Evolutionary conservation across 164 flowering plant genomes (phyloP).

Genomic region (Buxus sempervirens): DNA sequence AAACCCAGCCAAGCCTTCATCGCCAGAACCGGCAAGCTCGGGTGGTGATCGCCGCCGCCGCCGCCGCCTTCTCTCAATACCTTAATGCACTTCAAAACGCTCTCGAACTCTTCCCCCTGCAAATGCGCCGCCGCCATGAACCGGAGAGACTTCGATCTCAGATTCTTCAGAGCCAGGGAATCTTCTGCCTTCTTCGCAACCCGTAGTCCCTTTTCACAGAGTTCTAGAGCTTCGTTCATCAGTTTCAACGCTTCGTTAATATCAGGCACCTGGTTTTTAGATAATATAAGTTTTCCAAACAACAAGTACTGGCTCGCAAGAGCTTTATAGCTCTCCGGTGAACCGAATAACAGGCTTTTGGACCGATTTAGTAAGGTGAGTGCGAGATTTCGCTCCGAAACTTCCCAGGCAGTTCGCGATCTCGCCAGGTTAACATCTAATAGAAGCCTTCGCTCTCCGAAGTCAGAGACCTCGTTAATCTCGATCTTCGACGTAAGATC

Average conservation of each 20-base stretch:
- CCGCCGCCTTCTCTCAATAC: conserved; percentile 61
- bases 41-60: conserved; percentile 57
- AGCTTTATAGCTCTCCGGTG: conserved; percentile 43
- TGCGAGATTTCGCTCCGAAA: conserved; percentile 57
- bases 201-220: conserved; percentile 73
- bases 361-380: conserved; percentile 59
- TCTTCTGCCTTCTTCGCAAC: conserved; percentile 41
- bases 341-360: conserved; percentile 51
- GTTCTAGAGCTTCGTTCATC: conserved; percentile 77
- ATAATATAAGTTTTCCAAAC: conserved; percentile 56
- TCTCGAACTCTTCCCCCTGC: conserved; percentile 79
- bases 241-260: conserved; percentile 60
- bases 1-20: conserved; percentile 93
- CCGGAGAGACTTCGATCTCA: conserved; percentile 59
- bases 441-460: conserved; percentile 54
- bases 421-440: conserved; percentile 37
- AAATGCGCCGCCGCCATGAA: conserved; percentile 84
- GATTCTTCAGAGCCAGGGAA: conserved; percentile 34
- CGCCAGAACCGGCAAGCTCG: conserved; percentile 74
- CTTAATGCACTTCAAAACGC: conserved; percentile 81
- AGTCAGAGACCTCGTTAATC: conserved; percentile 11
- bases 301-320: conserved; percentile 64
- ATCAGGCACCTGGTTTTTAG: conserved; percentile 26
- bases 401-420: conserved; percentile 71
- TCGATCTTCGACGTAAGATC: conserved; percentile 54